phyloP scores from a whole-genome alignment of 129 eudicot species.

The Chrysanthemum lavandulifolium region DNA sequence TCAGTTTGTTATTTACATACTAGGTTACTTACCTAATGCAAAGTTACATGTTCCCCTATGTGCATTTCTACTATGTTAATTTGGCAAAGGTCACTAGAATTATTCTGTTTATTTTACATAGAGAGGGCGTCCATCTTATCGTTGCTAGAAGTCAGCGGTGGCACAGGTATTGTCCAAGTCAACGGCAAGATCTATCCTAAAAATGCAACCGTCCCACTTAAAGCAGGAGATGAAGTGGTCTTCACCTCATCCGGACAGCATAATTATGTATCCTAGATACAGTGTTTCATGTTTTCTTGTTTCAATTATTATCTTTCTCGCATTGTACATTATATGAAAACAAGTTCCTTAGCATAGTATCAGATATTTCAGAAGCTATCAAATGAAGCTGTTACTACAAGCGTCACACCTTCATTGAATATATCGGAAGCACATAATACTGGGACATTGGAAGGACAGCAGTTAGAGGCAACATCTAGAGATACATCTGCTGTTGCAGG shows the following conservation, averaged over 20 bases:
- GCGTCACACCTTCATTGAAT: conserved; percentile 48
- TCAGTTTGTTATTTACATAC: too few species aligned
- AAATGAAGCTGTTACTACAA: conserved; percentile 35
- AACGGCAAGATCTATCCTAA: conserved; percentile 60
- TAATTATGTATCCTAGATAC: conserved; percentile 78
- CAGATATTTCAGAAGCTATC: conserved; percentile 72
- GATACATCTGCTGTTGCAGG: conserved; percentile 79
- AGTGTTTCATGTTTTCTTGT: background rate
- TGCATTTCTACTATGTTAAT: too few species aligned
- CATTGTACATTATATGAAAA: background rate
- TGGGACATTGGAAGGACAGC: conserved; percentile 52
- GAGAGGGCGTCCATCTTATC: conserved; percentile 47
- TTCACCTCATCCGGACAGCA: conserved; percentile 68
- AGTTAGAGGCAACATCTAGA: conserved; percentile 51
- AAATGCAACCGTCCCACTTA: conserved; percentile 53
- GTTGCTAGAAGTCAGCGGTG: conserved; percentile 60
- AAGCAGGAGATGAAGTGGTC: conserved; percentile 81
- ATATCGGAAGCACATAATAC: conserved; percentile 53
- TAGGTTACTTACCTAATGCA: too few species aligned
- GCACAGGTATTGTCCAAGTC: conserved; percentile 60
- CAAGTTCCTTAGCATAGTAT: conserved; percentile 43
- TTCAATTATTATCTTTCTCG: background rate
- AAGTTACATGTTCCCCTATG: too few species aligned
- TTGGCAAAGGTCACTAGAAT: too few species aligned
- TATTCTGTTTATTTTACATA: conserved; percentile 17